Conservation (phyloP, 495 filamentous ascomycete species). For the Tuber indicum region DNA sequence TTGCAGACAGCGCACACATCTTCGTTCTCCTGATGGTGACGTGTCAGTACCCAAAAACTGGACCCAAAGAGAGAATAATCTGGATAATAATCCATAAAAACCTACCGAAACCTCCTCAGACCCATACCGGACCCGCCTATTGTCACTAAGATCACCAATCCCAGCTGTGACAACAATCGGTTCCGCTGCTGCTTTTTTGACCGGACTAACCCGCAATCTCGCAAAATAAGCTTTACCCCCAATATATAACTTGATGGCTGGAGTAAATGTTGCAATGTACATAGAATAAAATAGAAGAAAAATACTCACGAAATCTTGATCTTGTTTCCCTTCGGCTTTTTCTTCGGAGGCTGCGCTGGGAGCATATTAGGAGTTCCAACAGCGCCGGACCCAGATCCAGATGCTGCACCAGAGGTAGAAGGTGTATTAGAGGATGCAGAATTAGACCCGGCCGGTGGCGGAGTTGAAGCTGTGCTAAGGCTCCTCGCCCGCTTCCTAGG, state of each 20-base stretch:
- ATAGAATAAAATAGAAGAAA: slow-evolving; percentile 20
- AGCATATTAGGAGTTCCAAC: slow-evolving; percentile 12
- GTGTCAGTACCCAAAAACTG: slow-evolving; percentile 41
- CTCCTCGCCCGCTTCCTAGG: slow-evolving; percentile 38
- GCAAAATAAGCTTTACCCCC: slow-evolving; percentile 6
- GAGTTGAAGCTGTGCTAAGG: slow-evolving; percentile 31
- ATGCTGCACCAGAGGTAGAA: slow-evolving; percentile 23
- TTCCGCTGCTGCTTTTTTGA: slow-evolving; percentile 37
- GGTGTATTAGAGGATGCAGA: slow-evolving; percentile 34
- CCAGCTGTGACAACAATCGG: slow-evolving; percentile 40
- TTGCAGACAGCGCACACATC: slow-evolving; percentile 81
- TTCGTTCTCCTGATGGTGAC: slow-evolving; percentile 61
- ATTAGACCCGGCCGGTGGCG: slow-evolving; percentile 16
- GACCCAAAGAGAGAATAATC: slow-evolving; percentile 1
- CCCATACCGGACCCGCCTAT: slow-evolving; percentile 39
- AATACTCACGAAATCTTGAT: slow-evolving; percentile 41
- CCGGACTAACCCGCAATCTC: slow-evolving; percentile 39
- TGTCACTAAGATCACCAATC: slow-evolving; percentile 40
- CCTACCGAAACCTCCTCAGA: slow-evolving; percentile 42
- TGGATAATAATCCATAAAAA: slow-evolving; percentile 19
- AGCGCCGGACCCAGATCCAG: slow-evolving; percentile 19
- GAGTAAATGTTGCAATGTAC: background rate
- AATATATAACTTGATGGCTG: background rate
- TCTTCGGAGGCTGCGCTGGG: slow-evolving; percentile 34
- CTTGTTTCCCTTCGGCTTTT: slow-evolving; percentile 40